phyloP scores from a whole-genome alignment of 2,329 filamentous ascomycete genomes.

The Metarhizium sp. region DNA sequence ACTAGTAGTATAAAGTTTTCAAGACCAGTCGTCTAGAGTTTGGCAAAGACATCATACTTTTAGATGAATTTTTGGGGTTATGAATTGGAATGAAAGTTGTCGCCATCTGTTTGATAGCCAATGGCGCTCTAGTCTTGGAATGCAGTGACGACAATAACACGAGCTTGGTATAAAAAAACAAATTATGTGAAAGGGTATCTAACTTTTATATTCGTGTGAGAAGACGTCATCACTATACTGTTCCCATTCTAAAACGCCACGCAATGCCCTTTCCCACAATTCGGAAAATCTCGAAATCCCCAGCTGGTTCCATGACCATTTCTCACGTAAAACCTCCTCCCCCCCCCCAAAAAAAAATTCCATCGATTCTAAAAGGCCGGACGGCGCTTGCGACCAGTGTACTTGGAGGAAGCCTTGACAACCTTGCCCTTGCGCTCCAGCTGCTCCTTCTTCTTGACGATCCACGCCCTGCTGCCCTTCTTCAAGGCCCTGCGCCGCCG shows the following conservation, averaged over 20 bases:
- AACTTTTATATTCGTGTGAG: conserved; percentile 1
- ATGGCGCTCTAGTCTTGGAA: neutral
- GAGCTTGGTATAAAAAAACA: neutral
- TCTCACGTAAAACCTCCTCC: too few relatives aligned
- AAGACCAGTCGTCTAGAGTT: neutral
- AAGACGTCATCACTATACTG: conserved; percentile 1
- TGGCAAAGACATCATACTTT: neutral
- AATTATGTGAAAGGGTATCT: conserved; percentile 10
- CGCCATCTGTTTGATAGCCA: neutral
- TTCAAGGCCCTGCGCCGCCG: conserved; percentile 42
- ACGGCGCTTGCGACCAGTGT: conserved; percentile 82
- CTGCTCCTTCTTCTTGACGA: conserved; percentile 79
- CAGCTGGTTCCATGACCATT: too few relatives aligned
- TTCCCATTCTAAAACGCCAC: conserved; percentile 14
- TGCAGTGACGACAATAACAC: neutral
- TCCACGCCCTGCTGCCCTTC: conserved; percentile 82
- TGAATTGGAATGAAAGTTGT: neutral
- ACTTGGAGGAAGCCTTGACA: conserved; percentile 86
- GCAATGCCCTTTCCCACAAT: conserved; percentile 11
- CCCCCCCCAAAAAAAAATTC: too few relatives aligned
- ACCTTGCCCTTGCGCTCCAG: conserved; percentile 93
- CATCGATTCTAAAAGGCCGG: conserved; percentile 52
- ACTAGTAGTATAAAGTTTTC: too few relatives aligned
- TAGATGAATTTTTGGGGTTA: neutral
- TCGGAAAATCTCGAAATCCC: too few relatives aligned